A percentile compares a stretch with the other conserved stretches of the same genome.
phyloP scores from a whole-genome alignment of 305 asterid genomes.

The Ilex paraguariensis region DNA sequence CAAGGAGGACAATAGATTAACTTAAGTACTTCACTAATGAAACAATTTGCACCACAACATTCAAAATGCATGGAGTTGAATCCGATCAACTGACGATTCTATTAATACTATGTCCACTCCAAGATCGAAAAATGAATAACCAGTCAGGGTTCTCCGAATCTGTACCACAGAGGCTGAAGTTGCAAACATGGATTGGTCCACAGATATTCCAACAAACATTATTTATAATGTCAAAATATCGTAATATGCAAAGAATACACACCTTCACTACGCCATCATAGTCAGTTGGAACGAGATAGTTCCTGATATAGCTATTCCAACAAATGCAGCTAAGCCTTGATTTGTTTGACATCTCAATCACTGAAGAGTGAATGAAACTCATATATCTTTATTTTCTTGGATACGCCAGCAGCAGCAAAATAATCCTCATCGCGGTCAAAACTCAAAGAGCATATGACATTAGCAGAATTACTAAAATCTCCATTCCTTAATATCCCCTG shows the following conservation, averaged over 20 bases:
- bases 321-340: slow-evolving; percentile 80
- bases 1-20: too few species aligned
- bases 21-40: too few species aligned
- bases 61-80: too few species aligned
- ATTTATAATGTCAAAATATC: not conserved
- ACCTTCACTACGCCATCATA: slow-evolving; percentile 78
- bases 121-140: too few species aligned
- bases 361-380: slow-evolving; percentile 63
- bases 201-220: too few species aligned
- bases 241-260: slow-evolving; percentile 7
- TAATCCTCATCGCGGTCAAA: slow-evolving; percentile 94
- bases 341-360: slow-evolving; percentile 70
- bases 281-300: slow-evolving; percentile 87
- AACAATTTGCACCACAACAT: too few species aligned
- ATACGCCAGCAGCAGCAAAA: slow-evolving; percentile 89
- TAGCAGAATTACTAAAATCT: slow-evolving; percentile 67
- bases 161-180: too few species aligned
- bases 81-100: too few species aligned
- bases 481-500: slow-evolving; percentile 68
- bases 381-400: slow-evolving; percentile 83
- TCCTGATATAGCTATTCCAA: slow-evolving; percentile 94
- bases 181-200: too few species aligned
- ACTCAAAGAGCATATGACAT: slow-evolving; percentile 91
- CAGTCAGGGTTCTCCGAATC: too few species aligned
- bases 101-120: too few species aligned